Evolutionary conservation across 108 stramenopile genomes (phyloP).

Genomic region (Cyclostephanos tholiformis): DNA sequence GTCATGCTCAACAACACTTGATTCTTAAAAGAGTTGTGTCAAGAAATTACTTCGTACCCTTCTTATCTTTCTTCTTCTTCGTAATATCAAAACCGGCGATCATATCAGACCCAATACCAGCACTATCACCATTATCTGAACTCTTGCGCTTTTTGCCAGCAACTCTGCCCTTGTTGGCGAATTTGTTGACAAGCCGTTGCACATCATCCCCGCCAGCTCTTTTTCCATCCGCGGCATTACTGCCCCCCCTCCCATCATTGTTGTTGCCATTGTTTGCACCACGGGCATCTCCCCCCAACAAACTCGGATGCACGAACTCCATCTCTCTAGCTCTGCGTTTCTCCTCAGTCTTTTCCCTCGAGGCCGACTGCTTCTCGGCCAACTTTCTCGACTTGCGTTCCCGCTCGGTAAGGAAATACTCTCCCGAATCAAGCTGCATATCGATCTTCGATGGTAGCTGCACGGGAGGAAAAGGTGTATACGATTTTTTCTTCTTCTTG

Average conservation of each 20-base stretch:
- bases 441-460: conserved; percentile 94
- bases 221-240: background rate
- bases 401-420: conserved; percentile 83
- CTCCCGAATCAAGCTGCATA: conserved; percentile 92
- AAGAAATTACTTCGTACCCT: background rate
- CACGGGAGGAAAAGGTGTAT: conserved; percentile 98
- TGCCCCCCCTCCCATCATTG: background rate
- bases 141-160: conserved; percentile 16
- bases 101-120: background rate
- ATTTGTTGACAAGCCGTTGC: conserved; percentile 30
- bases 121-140: background rate
- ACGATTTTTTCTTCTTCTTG: conserved; percentile 78
- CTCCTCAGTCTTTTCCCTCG: conserved; percentile 50
- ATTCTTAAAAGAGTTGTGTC: background rate
- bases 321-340: conserved; percentile 64
- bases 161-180: conserved; percentile 18
- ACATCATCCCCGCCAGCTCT: conserved; percentile 14
- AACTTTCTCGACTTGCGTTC: conserved; percentile 69
- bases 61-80: background rate
- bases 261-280: background rate
- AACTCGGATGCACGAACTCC: conserved; percentile 39
- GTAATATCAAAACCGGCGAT: background rate
- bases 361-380: conserved; percentile 45
- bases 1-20: no score
- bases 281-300: conserved; percentile 3